Evolutionary conservation across 1,284 basidiomycete genomes (phyloP).

Genomic region (Bondarzewia mesenterica): DNA sequence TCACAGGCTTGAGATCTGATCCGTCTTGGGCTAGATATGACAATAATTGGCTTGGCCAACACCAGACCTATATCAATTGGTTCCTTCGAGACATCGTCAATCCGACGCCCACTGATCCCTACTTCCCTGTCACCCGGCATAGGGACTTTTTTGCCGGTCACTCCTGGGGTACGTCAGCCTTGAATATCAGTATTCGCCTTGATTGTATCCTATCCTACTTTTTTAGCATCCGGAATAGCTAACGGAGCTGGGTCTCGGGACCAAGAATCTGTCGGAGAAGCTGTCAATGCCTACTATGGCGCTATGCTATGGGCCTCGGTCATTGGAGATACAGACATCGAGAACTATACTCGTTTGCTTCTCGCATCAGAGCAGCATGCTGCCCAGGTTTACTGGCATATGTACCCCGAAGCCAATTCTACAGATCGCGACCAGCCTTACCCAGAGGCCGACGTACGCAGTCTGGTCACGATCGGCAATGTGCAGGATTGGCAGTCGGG

Average conservation of each 20-base stretch:
- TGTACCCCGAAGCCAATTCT: constrained; percentile 21
- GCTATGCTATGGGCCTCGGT: constrained; percentile 11
- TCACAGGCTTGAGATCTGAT: background rate
- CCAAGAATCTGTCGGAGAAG: constrained; percentile 27
- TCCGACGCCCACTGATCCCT: constrained; percentile 19
- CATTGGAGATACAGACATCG: constrained; percentile 21
- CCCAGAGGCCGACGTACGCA: constrained; percentile 22
- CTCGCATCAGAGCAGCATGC: constrained; percentile 27
- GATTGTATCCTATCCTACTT: background rate
- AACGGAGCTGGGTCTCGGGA: constrained; percentile 26
- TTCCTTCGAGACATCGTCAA: constrained; percentile 28
- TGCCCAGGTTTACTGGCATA: constrained; percentile 27
- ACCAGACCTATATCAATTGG: constrained; percentile 17
- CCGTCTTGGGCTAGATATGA: constrained; percentile 18
- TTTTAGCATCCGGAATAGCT: constrained; percentile 25
- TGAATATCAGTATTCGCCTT: background rate
- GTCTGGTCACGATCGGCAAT: constrained; percentile 26
- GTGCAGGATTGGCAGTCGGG: constrained; percentile 27
- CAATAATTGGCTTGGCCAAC: constrained; percentile 18
- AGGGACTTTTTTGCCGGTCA: constrained; percentile 29
- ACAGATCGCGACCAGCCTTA: constrained; percentile 27
- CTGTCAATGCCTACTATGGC: constrained; percentile 26
- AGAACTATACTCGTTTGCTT: constrained; percentile 24
- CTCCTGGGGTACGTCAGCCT: constrained; percentile 22
- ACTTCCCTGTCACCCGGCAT: constrained; percentile 24